Evolutionary conservation across 176 grass and related monocot genomes (phyloP), one percentile per base, ranked within the genome.

Genomic region (Lolium rigidum): DNA sequence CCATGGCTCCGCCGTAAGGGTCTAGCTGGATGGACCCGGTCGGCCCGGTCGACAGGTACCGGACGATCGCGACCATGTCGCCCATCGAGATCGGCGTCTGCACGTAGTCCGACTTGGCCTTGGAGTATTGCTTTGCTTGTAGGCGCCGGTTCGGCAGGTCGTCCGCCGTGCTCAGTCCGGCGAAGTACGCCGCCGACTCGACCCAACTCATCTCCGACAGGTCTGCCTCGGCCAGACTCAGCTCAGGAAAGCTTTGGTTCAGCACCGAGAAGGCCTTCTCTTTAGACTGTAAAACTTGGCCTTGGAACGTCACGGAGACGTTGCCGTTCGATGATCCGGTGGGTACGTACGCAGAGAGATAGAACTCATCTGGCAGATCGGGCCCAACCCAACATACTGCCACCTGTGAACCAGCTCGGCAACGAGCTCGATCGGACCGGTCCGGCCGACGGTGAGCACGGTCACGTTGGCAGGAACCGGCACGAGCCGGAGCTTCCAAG

Each of bases 41-140:
- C 0, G 65, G 70, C 14, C 87, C 84, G 5, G 5, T 15, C 1
- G 92, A 86, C 11, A 98, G 20, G 51, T 60, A 41, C 7, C 28
- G 81, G 5, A 89, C 24, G 57, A 90, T 82, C 9, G 11, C 48
- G n/a, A 80, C 24, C 35, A 86, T 17, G 75, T 66, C 87, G 0
- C 2, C 7, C n/a, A n/a, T 61, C 0, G 58, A 63, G 57, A 93
- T 91, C 13, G 89, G 85, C 0, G 77, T 12, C 0, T 18, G 64
- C 54, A 92, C 91, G 70, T 92, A 93, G 65, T 98, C 93, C 2
- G 95, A 98, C 76, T 93, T 95, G 21, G 70, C 64, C 77, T 95
- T 93, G 6, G 80, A 77, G 78, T 87, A 98, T 0, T 13, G 6
- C 3, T 84, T 86, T 1, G 7, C 2, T 0, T 20, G 50, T 0